Base-by-base conservation (phyloP, 73 alveolate species). In the Tetrahymena thermophila region DNA sequence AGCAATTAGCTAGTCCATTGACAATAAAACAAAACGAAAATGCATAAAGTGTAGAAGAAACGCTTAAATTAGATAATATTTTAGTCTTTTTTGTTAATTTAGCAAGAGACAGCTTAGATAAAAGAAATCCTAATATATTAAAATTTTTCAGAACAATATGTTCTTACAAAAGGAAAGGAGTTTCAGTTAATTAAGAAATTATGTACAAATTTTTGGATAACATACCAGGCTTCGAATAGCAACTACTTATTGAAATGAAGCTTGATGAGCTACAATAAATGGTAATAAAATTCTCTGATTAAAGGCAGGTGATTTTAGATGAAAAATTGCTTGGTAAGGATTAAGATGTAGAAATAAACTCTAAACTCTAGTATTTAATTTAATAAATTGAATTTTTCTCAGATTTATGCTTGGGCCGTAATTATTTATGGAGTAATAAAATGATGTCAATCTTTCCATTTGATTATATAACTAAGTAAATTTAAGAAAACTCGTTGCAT, bases 71-170 rank as follows among this genome's bases (percentile, higher is more conserved):
- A 31, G 89, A 71, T 71, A 31, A 85, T 43, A 37, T 85, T 85
- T 85, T 95, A 38, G 42, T 42, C 89, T 89, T 93, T 25, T 71
- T 71, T 31, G 89, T 71, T 71, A 71, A 71, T 25, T 71, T 71
- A 21, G 89, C 37, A 71, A 71, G 35, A 71, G 37, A 71, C 11
- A 28, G 89, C 37, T 31, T 13, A 71, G 89, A 71, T 16, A 71
- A 71, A 25, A 71, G 89, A 71, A 71, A 71, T 71, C 89, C 89
- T 7, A 71, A 71, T 71, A 28, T 71, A 11, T 71, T 71, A 71
- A 71, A 85, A 89, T 95, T 95, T 85, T 95, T 95, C 71, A 95
- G 97, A 28, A 85, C 95, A 34, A 95, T 95, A n/a, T 85, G 97
- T 37, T 85, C 93, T 85, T 95, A 85, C 57, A 89, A 89, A 84